These are phyloP conservation scores for Ceratocystis destructans DNA, from an alignment of 2,329 filamentous ascomycete species.

Conservation along the genomic window DNA sequence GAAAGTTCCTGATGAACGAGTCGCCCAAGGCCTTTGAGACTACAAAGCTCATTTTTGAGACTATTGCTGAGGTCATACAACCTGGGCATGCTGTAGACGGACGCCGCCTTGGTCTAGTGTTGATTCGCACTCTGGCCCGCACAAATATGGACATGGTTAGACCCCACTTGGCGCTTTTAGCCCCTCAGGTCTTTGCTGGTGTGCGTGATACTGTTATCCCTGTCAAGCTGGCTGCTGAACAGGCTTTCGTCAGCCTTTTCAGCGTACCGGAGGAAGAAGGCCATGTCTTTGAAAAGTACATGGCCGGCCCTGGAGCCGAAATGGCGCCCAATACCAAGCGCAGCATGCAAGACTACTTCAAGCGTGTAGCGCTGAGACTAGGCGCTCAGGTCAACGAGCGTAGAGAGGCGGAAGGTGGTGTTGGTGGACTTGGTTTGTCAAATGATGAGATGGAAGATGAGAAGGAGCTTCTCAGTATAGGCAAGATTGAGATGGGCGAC, in stretches of 20 bases:
- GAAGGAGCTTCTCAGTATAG: conserved; percentile 89
- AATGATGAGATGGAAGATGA: conserved; percentile 92
- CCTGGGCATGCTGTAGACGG: conserved; percentile 71
- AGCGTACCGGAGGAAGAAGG: conserved; percentile 76
- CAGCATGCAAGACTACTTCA: conserved; percentile 95
- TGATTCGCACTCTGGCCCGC: conserved; percentile 72
- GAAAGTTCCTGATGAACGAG: conserved; percentile 70
- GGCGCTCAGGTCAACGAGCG: conserved; percentile 81
- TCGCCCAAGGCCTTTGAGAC: conserved; percentile 58
- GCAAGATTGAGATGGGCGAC: conserved; percentile 55
- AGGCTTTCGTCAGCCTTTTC: conserved; percentile 84
- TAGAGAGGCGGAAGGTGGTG: conserved; percentile 79
- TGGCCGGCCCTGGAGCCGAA: conserved; percentile 52
- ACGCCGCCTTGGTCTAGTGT: conserved; percentile 71
- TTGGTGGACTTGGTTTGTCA: conserved; percentile 69
- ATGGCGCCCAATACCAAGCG: conserved; percentile 63
- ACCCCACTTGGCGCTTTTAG: conserved; percentile 67
- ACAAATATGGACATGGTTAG: conserved; percentile 66
- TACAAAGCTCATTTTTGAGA: conserved; percentile 66
- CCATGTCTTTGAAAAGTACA: conserved; percentile 81
- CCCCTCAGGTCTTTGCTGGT: conserved; percentile 71
- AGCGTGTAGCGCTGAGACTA: conserved; percentile 71
- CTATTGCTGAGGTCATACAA: conserved; percentile 59
- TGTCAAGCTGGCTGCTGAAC: conserved; percentile 88
- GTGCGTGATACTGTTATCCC: conserved; percentile 89